phyloP scores from a whole-genome alignment of 2,329 filamentous ascomycete species.

The Colletotrichum magnum region DNA sequence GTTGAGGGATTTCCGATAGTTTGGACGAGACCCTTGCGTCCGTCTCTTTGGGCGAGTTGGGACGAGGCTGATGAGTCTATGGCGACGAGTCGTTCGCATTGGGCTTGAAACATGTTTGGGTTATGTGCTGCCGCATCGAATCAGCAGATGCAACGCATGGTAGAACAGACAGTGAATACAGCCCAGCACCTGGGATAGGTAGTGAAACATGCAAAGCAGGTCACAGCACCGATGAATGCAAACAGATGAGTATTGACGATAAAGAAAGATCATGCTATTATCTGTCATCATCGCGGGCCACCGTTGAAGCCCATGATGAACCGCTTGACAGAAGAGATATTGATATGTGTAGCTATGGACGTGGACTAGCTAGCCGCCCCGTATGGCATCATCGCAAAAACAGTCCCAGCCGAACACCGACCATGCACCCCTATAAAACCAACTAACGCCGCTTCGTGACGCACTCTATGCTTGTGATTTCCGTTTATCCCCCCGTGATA shows the following conservation, averaged over 20 bases:
- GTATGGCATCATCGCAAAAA: slow-evolving; percentile 40
- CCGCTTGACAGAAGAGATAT: slow-evolving; percentile 22
- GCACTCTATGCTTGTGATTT: slow-evolving; percentile 27
- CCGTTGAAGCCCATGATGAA: neutral
- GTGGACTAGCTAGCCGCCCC: slow-evolving; percentile 40
- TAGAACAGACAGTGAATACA: neutral
- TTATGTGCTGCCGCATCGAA: slow-evolving; percentile 9
- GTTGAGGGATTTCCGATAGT: slow-evolving; percentile 28
- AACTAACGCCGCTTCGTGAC: slow-evolving; percentile 39
- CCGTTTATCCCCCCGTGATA: slow-evolving; percentile 11
- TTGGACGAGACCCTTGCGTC: slow-evolving; percentile 31
- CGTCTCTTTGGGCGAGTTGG: slow-evolving; percentile 6
- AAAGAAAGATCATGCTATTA: neutral
- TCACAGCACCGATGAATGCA: neutral
- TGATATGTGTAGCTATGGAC: slow-evolving; percentile 39
- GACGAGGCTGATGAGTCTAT: slow-evolving; percentile 25
- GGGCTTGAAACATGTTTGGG: slow-evolving; percentile 36
- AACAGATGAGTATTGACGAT: neutral
- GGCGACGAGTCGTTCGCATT: slow-evolving; percentile 4
- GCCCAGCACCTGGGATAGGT: neutral
- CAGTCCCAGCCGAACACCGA: slow-evolving; percentile 38
- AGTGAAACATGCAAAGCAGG: neutral
- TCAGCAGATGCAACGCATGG: neutral
- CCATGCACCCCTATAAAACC: slow-evolving; percentile 38
- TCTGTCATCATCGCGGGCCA: slow-evolving; percentile 2